These are phyloP conservation scores for Brasilioporus rufonigricans DNA, from an alignment of 768 basidiomycete genomes.

Conservation along the genomic window DNA sequence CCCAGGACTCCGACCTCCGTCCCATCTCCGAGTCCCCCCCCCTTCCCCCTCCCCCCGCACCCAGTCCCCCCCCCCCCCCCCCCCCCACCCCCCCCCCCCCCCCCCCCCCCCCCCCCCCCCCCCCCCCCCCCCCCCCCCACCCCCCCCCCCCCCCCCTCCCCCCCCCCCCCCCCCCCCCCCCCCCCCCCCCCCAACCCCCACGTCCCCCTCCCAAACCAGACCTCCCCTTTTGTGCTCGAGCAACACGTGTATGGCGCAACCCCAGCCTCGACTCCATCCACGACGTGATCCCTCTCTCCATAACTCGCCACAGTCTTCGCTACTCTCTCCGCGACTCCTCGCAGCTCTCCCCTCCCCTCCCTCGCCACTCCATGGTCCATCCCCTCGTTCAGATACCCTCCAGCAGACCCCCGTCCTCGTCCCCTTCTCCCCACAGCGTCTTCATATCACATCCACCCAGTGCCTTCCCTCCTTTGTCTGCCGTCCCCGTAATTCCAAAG, in stretches of 20 bases:
- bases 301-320: background rate
- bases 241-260: slow-evolving; percentile 58
- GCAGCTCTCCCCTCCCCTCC: slow-evolving; percentile 4
- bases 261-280: slow-evolving; percentile 51
- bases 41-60: too few species aligned
- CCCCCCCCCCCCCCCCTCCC: too few species aligned
- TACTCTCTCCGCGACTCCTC: slow-evolving; percentile 9
- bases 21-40: too few species aligned
- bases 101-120: too few species aligned
- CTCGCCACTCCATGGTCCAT: slow-evolving; percentile 15
- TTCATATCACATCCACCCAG: slow-evolving; percentile 32
- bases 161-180: slow-evolving; percentile 62
- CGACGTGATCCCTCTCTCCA: slow-evolving; percentile 21
- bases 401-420: slow-evolving; percentile 19
- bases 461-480: slow-evolving; percentile 33
- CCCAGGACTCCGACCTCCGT: too few species aligned
- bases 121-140: too few species aligned
- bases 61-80: too few species aligned
- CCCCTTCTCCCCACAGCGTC: slow-evolving; percentile 27
- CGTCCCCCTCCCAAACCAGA: background rate
- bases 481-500: slow-evolving; percentile 30
- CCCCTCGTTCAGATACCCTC: slow-evolving; percentile 29
- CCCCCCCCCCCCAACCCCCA: too few species aligned
- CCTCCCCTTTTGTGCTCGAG: slow-evolving; percentile 32
- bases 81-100: too few species aligned